Evolutionary conservation across 2,329 filamentous ascomycete species (phyloP), one percentile per base, ranked within the genome.

Genomic region (Neofusicoccum umdonicola): DNA sequence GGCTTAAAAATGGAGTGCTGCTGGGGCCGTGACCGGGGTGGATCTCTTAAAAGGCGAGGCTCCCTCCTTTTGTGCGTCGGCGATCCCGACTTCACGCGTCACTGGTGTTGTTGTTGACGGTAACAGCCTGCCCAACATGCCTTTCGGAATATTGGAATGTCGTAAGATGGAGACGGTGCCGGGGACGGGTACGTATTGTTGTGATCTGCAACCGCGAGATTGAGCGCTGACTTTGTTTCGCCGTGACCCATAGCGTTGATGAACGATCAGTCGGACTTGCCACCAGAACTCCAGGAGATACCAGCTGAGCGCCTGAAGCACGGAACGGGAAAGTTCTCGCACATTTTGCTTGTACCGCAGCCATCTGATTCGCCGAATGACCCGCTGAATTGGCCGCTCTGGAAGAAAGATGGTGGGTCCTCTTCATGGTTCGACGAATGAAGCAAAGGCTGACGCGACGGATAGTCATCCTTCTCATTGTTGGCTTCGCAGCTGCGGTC

Each of bases 351-450:
- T 3, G 69, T 79, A 1, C 78, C 82, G n/a, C 82, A 83, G 69
- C 82, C 82, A 4, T 79, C 76, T 17, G 78, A 81, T 66, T 81
- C 78, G 50, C 81, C 81, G 0, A 83, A 83, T 64, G 82, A 84
- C 65, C 82, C 82, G 2, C 67, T 83, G 8, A 83, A 82, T 62
- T 96, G 92, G 92, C 90, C 92, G 35, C 76, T 94, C 67, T 93
- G 90, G 90, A 87, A 85, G 70, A 90, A 92, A 71, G 93, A 96
- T 74, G 3, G 70, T 51, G 15, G n/a, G 48, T 50, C 15, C 27
- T 13, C 48, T 15, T n/a, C 27, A 7, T 35, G 11, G 22, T 5
- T 1, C 2, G 6, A 6, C 27, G 7, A 31, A 7, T 31, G 4
- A 7, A 31, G 37, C 37, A 11, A 11, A 39, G 37, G 13, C 37